phyloP scores from a whole-genome alignment of 306 rosid genomes.

The Acacia acuminata region DNA sequence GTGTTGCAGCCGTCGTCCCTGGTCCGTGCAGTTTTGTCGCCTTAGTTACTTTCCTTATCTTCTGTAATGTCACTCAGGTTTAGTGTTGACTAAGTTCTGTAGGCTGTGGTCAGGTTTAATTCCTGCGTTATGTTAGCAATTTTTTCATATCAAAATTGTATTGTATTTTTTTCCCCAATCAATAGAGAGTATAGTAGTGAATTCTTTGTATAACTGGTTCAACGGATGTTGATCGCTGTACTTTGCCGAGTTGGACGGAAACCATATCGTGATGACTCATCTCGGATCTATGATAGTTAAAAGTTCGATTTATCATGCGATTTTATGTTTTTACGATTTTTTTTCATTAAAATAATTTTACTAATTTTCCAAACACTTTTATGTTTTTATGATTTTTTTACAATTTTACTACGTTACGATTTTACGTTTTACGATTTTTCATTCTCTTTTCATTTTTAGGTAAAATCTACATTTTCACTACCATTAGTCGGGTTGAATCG shows the following conservation, averaged over 20 bases:
- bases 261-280: not conserved
- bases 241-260: not conserved
- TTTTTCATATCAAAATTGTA: constrained; percentile 34
- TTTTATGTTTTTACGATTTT: too few species aligned
- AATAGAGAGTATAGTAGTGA: constrained; percentile 44
- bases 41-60: constrained; percentile 29
- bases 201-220: constrained; percentile 36
- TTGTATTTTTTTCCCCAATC: not conserved
- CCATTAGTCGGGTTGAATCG: too few species aligned
- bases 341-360: too few species aligned
- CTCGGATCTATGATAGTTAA: too few species aligned
- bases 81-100: constrained; percentile 21
- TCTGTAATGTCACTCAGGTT: constrained; percentile 26
- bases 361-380: too few species aligned
- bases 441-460: too few species aligned
- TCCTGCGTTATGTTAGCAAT: constrained; percentile 6
- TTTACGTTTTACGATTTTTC: too few species aligned
- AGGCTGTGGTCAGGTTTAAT: constrained; percentile 33
- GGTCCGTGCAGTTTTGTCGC: constrained; percentile 55
- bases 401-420: too few species aligned
- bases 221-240: constrained; percentile 9
- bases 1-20: constrained; percentile 46
- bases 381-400: too few species aligned
- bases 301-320: too few species aligned
- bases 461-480: too few species aligned